Evolutionary conservation across 495 filamentous ascomycete species (phyloP), one percentile per base, ranked within the genome.

Genomic region (Aspergillus panamensis): DNA sequence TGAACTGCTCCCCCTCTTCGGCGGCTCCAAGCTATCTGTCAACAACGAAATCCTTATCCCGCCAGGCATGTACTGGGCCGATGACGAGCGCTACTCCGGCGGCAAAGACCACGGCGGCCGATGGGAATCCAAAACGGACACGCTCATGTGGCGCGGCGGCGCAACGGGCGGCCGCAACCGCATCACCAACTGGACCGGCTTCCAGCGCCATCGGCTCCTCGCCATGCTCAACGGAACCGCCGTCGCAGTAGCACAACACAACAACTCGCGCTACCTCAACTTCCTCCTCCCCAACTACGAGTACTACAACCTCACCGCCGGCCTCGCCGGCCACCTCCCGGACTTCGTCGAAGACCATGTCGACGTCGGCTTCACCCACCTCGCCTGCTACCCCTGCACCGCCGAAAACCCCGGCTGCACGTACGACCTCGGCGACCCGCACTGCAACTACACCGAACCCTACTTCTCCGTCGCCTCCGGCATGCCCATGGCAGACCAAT

Each of bases 1-100:
- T 58, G 73, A 78, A 32, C 71, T 89, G 8, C 76, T 88, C 44
- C 87, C 87, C 0, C 58, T 89, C 37, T 90, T 91, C 58, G 82
- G 85, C 32, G 85, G 84, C 32, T 84, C 79, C 58, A 90, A 91
- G 68, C 73, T 90, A 14, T 72, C 79, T 10, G 79, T 84, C 44
- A 89, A 88, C 71, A 90, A 89, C 69, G 87, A 90, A 53, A 88
- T 90, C 52, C 79, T 90, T 20, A 77, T 91, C 42, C 87, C 87
- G 1, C 79, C 83, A 0, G 78, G 86, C 25, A 84, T 85, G 79
- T 87, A 88, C 68, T 85, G 85, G 77, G 82, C 75, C 30, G 76
- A 86, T 25, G 81, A 89, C 39, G 73, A 78, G 40, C 76, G 80
- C 12, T 90, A 86, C 69, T 79, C 75, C 8, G 83, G 82, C 33